Percentiles rank a stretch among this genome's conserved stretches.
Conservation (phyloP, 352 stramenopile genomes). For the Phytophthora capsici region DNA sequence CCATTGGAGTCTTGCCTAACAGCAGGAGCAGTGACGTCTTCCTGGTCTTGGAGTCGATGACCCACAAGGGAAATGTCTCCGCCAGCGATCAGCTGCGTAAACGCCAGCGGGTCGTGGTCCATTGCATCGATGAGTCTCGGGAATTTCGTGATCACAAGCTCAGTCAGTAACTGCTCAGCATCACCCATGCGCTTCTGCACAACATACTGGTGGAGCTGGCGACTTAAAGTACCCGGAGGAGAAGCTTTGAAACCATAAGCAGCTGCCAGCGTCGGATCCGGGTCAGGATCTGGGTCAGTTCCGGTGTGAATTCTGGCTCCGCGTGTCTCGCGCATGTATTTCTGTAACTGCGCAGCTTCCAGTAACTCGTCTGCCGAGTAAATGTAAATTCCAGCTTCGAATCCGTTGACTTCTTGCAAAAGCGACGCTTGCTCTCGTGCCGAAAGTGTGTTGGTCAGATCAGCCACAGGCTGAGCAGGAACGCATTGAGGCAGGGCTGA, state of each 20-base stretch:
- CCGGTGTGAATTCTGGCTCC: conserved; percentile 13
- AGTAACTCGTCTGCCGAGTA: conserved; percentile 82
- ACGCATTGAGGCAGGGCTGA: conserved; percentile 42
- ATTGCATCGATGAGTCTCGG: conserved; percentile 77
- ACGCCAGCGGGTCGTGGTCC: conserved; percentile 78
- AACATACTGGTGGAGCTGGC: conserved; percentile 47
- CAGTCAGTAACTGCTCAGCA: conserved; percentile 66
- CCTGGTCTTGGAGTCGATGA: conserved; percentile 33
- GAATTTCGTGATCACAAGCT: conserved; percentile 72
- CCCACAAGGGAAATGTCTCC: conserved; percentile 41
- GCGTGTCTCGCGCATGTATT: conserved; percentile 49
- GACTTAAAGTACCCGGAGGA: conserved; percentile 33
- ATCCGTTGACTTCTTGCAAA: conserved; percentile 70
- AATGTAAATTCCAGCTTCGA: conserved; percentile 69
- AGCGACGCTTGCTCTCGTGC: conserved; percentile 63
- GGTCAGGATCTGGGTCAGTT: conserved; percentile 18
- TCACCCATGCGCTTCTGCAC: conserved; percentile 42
- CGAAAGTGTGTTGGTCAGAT: conserved; percentile 55
- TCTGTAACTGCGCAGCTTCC: conserved; percentile 61
- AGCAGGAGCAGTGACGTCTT: conserved; percentile 8
- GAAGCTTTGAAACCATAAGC: conserved; percentile 20
- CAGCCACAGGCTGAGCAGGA: conserved; percentile 42
- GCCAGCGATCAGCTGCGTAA: conserved; percentile 71
- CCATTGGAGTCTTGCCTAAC: conserved; percentile 32
- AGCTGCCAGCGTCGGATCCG: conserved; percentile 19